Evolutionary conservation across 2,329 filamentous ascomycete species (phyloP).

Genomic region (Didymella glomerata): DNA sequence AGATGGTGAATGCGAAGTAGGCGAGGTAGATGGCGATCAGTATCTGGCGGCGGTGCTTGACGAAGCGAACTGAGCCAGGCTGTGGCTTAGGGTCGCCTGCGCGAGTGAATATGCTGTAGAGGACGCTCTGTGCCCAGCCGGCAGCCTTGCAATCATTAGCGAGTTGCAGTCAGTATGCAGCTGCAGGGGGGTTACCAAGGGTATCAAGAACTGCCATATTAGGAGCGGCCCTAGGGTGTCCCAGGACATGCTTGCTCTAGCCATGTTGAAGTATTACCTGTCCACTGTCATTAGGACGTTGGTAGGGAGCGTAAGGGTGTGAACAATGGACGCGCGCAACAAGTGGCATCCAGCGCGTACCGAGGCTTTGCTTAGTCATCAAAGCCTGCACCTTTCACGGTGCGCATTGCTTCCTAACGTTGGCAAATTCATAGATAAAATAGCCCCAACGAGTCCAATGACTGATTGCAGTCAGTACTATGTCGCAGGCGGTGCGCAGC

Average conservation of each 20-base stretch:
- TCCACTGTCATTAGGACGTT: not conserved
- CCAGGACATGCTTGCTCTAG: slow-evolving; percentile 36
- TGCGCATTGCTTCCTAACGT: not conserved
- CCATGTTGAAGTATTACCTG: slow-evolving; percentile 28
- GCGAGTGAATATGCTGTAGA: slow-evolving; percentile 88
- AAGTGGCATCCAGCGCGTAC: slow-evolving; percentile 16
- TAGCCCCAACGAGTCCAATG: not conserved
- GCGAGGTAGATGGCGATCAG: slow-evolving; percentile 81
- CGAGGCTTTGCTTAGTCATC: slow-evolving; percentile 20
- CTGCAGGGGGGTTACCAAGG: slow-evolving; percentile 28
- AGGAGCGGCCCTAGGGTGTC: slow-evolving; percentile 45
- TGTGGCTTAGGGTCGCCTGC: slow-evolving; percentile 82
- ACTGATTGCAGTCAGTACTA: not conserved
- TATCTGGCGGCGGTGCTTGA: slow-evolving; percentile 80
- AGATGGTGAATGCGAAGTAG: slow-evolving; percentile 92
- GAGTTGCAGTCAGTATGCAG: not conserved
- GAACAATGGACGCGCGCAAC: slow-evolving; percentile 13
- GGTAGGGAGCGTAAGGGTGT: not conserved
- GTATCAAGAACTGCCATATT: slow-evolving; percentile 50
- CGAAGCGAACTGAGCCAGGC: slow-evolving; percentile 73
- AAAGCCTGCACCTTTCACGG: not conserved
- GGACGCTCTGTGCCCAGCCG: slow-evolving; percentile 71
- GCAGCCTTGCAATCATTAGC: slow-evolving; percentile 43
- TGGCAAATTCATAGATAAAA: too few species aligned
- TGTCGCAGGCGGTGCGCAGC: not conserved